These are phyloP conservation scores for Tylopilus intermedius DNA, from an alignment of 768 basidiomycete species.

Conservation along the genomic window DNA sequence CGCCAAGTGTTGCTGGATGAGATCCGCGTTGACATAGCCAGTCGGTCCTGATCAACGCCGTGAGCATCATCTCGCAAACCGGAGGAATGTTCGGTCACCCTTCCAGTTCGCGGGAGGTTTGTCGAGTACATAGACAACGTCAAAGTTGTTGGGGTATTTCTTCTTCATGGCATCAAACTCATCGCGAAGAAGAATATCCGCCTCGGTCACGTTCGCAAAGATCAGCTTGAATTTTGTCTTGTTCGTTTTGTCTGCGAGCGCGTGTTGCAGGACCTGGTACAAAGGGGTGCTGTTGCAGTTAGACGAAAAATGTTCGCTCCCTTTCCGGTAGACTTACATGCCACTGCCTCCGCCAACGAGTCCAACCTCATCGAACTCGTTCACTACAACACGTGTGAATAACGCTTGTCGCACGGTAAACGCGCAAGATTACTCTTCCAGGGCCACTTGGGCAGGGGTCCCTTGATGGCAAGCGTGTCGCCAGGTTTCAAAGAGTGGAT, in stretches of 20 bases:
- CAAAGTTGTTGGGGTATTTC: slow-evolving; percentile 65
- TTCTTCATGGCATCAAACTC: slow-evolving; percentile 68
- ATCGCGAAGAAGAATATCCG: slow-evolving; percentile 83
- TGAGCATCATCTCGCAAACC: slow-evolving; percentile 4
- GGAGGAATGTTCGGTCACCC: slow-evolving; percentile 40
- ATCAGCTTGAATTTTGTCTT: slow-evolving; percentile 92
- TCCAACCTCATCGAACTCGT: slow-evolving; percentile 80
- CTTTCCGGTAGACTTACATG: slow-evolving; percentile 49
- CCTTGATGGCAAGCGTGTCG: slow-evolving; percentile 81
- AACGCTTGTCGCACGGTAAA: neutral
- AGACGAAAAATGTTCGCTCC: neutral
- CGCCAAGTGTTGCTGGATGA: slow-evolving; percentile 71
- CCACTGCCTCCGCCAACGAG: slow-evolving; percentile 93
- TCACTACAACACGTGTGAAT: slow-evolving; percentile 42
- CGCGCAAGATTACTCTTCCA: slow-evolving; percentile 60
- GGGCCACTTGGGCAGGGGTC: slow-evolving; percentile 82
- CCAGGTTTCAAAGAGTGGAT: slow-evolving; percentile 80
- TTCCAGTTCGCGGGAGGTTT: slow-evolving; percentile 55
- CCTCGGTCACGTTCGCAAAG: slow-evolving; percentile 85
- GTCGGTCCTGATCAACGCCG: slow-evolving; percentile 41
- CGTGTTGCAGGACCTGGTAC: slow-evolving; percentile 76
- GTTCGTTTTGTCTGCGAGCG: slow-evolving; percentile 68
- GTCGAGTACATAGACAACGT: slow-evolving; percentile 85
- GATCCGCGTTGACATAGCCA: slow-evolving; percentile 70
- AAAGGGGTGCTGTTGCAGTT: slow-evolving; percentile 61